phyloP scores from a whole-genome alignment of 768 basidiomycete species.

The Tulasnella sp. region DNA sequence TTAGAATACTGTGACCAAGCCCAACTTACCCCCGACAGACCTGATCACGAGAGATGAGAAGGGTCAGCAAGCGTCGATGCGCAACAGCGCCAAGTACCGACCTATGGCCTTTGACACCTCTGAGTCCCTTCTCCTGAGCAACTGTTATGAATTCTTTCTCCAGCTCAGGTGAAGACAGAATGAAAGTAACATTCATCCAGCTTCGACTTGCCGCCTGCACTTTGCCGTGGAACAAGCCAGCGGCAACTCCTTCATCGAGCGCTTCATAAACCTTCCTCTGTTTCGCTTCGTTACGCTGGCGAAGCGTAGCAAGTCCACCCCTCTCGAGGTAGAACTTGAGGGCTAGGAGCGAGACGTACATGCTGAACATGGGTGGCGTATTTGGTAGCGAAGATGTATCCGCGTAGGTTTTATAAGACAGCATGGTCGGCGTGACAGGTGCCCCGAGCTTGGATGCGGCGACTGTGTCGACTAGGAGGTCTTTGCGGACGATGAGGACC shows the following conservation, averaged over 20 bases:
- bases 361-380: conserved; percentile 86
- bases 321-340: conserved; percentile 62
- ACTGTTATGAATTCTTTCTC: conserved; percentile 74
- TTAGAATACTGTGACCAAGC: not conserved
- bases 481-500: conserved; percentile 89
- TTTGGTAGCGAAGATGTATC: conserved; percentile 79
- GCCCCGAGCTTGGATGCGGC: conserved; percentile 71
- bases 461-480: conserved; percentile 87
- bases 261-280: conserved; percentile 70
- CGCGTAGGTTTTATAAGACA: conserved; percentile 79
- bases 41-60: conserved; percentile 36
- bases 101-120: conserved; percentile 90
- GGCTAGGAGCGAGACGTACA: conserved; percentile 88
- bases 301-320: conserved; percentile 65
- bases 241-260: conserved; percentile 64
- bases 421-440: conserved; percentile 66
- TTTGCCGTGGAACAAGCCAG: conserved; percentile 65
- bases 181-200: conserved; percentile 95
- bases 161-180: conserved; percentile 64
- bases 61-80: not conserved
- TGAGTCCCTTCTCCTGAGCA: conserved; percentile 75
- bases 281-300: conserved; percentile 66
- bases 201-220: conserved; percentile 75
- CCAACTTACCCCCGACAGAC: conserved; percentile 51
- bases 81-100: conserved; percentile 41